Base-by-base conservation (phyloP, 345 rosid genomes). In the Carallia brachiata region DNA sequence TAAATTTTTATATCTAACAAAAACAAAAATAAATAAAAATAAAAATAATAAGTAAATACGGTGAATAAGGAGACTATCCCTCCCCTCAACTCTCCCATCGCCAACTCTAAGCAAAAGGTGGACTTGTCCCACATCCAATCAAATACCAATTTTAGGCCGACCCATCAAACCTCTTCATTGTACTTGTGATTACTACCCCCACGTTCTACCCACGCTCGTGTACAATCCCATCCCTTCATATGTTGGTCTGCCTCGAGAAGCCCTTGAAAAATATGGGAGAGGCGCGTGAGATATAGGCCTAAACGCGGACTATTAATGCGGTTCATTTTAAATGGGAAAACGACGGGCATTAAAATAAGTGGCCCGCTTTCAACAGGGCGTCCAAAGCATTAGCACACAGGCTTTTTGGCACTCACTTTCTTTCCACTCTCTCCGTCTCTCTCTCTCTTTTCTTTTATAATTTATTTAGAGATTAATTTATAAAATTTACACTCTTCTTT, bases 321-420 rank as follows among this genome's bases (percentile, higher is more conserved):
- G 57, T 16, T 2, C 18, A 27, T 71, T 37, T 23, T 40, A 66
- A 66, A 66, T 63, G 15, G 17, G 68, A 63, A 70, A 63, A 55
- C 10, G 74, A 71, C 4, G 17, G 63, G 62, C 44, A 66, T 39
- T 63, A 37, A 18, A 55, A 63, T 2, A 63, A 64, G 69, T 71
- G 69, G 57, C 30, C 74, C 69, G 54, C 34, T 54, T 44, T 15
- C 19, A 40, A 63, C 27, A 53, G 67, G 12, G n/a, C 16, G 9
- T 39, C 3, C 31, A 37, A 6, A 19, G 50, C 72, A 60, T 65
- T 65, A 69, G 32, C 36, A 61, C 4, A 32, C 34, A 1, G 34
- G 2, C 23, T 23, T 23, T 23, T 23, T 23, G 23, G 23, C 23
- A 23, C 23, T 23, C 23, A 23, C 23, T 23, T 23, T 23, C 23